phyloP scores from a whole-genome alignment of 805 yeast species.

The Wickerhamomyces rabaulensis region DNA sequence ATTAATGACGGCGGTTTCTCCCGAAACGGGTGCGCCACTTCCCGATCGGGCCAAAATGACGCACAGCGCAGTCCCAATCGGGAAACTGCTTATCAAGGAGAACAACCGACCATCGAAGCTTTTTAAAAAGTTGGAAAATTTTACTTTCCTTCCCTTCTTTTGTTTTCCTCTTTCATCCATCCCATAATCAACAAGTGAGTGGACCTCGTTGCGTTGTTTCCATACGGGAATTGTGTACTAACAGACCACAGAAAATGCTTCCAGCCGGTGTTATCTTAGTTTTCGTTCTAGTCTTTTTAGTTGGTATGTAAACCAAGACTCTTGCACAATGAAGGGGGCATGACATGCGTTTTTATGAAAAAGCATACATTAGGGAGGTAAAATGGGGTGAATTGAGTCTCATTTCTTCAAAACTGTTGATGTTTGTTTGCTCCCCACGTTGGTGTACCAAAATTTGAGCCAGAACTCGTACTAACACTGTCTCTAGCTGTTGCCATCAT shows the following conservation, averaged over 20 bases:
- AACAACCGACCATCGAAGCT: too few relatives aligned
- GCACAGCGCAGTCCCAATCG: too few relatives aligned
- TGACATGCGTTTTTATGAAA: too few relatives aligned
- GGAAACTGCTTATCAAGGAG: too few relatives aligned
- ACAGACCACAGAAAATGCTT: slow-evolving; percentile 18
- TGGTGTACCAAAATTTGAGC: too few relatives aligned
- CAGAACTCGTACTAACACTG: slow-evolving; percentile 1
- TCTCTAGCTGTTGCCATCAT: slow-evolving; percentile 12
- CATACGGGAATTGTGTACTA: not conserved
- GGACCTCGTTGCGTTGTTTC: not conserved
- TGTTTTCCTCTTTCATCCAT: not conserved
- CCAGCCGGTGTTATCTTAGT: slow-evolving; percentile 30
- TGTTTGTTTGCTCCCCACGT: too few relatives aligned
- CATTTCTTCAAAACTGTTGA: too few relatives aligned
- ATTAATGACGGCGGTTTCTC: too few relatives aligned
- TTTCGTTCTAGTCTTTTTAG: slow-evolving; percentile 23
- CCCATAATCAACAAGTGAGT: not conserved
- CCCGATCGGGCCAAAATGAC: too few relatives aligned
- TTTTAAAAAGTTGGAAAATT: not conserved
- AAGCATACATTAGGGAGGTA: too few relatives aligned
- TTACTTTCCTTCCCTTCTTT: not conserved
- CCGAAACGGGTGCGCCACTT: too few relatives aligned
- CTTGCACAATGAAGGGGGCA: not conserved
- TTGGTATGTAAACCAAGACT: slow-evolving; percentile 16
- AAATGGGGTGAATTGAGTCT: too few relatives aligned